phyloP scores from a whole-genome alignment of 2,329 filamentous ascomycete species.

The Hysterium pulicare region DNA sequence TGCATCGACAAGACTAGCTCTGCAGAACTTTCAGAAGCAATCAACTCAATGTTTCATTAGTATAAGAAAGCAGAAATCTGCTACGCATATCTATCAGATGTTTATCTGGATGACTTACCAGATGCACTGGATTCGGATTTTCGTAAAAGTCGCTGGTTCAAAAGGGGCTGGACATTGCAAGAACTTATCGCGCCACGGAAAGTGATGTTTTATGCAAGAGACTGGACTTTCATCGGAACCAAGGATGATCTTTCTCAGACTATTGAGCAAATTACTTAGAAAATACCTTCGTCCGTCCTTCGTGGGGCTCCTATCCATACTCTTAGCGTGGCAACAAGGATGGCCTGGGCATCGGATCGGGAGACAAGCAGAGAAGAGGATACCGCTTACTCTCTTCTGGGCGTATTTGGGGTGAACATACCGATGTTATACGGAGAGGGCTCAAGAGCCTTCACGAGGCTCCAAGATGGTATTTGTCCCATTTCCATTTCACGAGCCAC shows the following conservation, averaged over 20 bases:
- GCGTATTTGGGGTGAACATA: constrained; percentile 10
- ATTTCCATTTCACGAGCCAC: no score
- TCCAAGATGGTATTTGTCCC: no score
- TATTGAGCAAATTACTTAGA: constrained; percentile 1
- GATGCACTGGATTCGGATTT: not conserved
- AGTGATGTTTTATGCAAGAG: not conserved
- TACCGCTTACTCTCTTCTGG: constrained; percentile 10
- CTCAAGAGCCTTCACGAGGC: constrained; percentile 7
- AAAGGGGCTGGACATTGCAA: constrained; percentile 5
- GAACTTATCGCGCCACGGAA: constrained; percentile 3
- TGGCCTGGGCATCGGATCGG: constrained; percentile 13
- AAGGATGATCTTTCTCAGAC: not conserved
- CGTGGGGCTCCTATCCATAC: not conserved
- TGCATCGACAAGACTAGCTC: constrained; percentile 11
- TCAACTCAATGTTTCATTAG: constrained; percentile 8
- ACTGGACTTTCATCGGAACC: not conserved
- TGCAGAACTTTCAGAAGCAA: constrained; percentile 9
- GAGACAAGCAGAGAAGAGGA: constrained; percentile 11
- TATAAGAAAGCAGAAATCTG: constrained; percentile 4
- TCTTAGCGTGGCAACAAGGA: constrained; percentile 5
- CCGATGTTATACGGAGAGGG: constrained; percentile 9
- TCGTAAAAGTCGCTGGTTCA: constrained; percentile 4
- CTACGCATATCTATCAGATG: constrained; percentile 7
- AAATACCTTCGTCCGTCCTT: not conserved
- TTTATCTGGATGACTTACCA: not conserved